phyloP scores from a whole-genome alignment of 306 rosid genomes.

The Rubus parviflorus region DNA sequence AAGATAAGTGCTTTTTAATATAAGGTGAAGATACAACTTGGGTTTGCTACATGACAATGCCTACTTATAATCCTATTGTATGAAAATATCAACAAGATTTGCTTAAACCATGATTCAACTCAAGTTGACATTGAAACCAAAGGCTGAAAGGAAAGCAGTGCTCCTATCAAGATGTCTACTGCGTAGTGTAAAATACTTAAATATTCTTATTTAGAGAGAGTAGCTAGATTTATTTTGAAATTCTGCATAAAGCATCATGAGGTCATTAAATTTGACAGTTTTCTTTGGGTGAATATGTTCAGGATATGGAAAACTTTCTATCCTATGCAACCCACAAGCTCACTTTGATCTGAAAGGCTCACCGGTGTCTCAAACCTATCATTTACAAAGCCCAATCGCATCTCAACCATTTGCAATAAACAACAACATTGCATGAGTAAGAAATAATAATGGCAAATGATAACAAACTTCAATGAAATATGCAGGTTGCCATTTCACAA shows the following conservation, averaged over 20 bases:
- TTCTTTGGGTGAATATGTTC: slow-evolving; percentile 7
- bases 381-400: neutral
- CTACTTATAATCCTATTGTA: neutral
- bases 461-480: slow-evolving; percentile 9
- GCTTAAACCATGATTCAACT: neutral
- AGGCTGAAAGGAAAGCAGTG: neutral
- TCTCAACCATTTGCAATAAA: neutral
- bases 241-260: neutral
- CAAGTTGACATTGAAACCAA: neutral
- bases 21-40: neutral
- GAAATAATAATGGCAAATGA: neutral
- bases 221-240: neutral
- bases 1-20: neutral
- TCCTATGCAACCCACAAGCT: neutral
- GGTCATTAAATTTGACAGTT: neutral
- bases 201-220: neutral
- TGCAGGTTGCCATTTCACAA: slow-evolving; percentile 2
- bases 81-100: neutral
- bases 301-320: neutral
- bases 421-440: neutral
- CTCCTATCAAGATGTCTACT: neutral
- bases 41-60: neutral
- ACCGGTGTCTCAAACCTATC: neutral
- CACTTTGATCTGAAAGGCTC: neutral
- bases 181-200: neutral